These are phyloP conservation scores for Cavenderia fasciculata DNA, from an alignment of 78 protist genomes.

Conservation along the genomic window DNA sequence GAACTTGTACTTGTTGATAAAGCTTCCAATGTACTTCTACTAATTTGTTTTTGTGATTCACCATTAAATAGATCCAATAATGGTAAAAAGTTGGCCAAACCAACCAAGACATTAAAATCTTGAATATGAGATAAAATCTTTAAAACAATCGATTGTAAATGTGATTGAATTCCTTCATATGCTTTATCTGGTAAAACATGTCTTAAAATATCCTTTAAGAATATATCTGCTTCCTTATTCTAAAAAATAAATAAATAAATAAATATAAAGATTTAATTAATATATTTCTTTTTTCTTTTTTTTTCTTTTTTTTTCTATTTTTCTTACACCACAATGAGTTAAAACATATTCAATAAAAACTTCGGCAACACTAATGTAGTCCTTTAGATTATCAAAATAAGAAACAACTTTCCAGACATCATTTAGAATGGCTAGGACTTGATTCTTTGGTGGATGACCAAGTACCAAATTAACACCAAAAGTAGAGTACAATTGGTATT, in stretches of 20 bases:
- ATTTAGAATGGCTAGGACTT: constrained; percentile 68
- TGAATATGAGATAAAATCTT: constrained; percentile 71
- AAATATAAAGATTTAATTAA: neutral
- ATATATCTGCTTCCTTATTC: constrained; percentile 53
- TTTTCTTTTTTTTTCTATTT: constrained; percentile 1
- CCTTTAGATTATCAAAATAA: constrained; percentile 67
- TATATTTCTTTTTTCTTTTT: neutral
- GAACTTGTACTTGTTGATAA: constrained; percentile 46
- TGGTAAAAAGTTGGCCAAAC: constrained; percentile 81
- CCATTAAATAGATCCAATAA: constrained; percentile 87
- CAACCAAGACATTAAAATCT: constrained; percentile 68
- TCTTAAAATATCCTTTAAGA: constrained; percentile 79
- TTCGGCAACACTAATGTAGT: constrained; percentile 83
- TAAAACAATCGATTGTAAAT: constrained; percentile 80
- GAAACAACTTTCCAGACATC: constrained; percentile 86
- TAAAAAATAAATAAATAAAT: neutral
- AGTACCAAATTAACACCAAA: constrained; percentile 81
- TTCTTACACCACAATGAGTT: constrained; percentile 85
- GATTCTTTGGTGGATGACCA: constrained; percentile 72
- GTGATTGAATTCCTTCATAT: constrained; percentile 69
- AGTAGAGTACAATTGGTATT: constrained; percentile 81
- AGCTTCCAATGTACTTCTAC: constrained; percentile 72
- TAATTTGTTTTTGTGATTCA: constrained; percentile 72
- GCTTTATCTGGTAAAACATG: constrained; percentile 73
- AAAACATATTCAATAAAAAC: constrained; percentile 87